Conservation (phyloP, 148 eudicot species). For the Euryodendron excelsum region DNA sequence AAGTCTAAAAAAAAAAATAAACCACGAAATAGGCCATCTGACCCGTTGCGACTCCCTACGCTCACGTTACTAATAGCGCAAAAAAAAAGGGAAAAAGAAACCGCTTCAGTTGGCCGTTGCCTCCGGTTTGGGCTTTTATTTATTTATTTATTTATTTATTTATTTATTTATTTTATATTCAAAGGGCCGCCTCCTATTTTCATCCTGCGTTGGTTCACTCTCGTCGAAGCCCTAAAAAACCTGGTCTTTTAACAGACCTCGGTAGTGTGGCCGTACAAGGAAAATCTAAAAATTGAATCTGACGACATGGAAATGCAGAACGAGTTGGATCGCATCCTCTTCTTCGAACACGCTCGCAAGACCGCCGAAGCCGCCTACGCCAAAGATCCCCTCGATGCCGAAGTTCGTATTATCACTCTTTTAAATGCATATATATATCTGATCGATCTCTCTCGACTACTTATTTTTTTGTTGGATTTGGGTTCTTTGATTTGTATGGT, state of each 20-base stretch:
- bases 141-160: background rate
- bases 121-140: background rate
- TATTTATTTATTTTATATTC: background rate
- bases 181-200: background rate
- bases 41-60: too few relatives aligned
- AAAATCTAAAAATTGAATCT: background rate
- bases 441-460: background rate
- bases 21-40: too few relatives aligned
- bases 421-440: background rate
- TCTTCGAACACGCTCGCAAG: conserved; percentile 82
- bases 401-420: conserved; percentile 39
- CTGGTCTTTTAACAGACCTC: too few relatives aligned
- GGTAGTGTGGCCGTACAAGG: background rate
- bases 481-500: background rate
- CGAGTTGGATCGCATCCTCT: conserved; percentile 66
- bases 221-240: background rate
- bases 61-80: too few relatives aligned
- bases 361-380: conserved; percentile 55
- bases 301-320: conserved; percentile 52
- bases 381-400: conserved; percentile 69
- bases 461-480: background rate
- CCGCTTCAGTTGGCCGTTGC: background rate
- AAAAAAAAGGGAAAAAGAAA: background rate
- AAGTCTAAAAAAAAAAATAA: too few relatives aligned
- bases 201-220: background rate